These are phyloP conservation scores for Poa pratensis DNA, from an alignment of 176 grass and related monocot genomes.

Conservation along the genomic window DNA sequence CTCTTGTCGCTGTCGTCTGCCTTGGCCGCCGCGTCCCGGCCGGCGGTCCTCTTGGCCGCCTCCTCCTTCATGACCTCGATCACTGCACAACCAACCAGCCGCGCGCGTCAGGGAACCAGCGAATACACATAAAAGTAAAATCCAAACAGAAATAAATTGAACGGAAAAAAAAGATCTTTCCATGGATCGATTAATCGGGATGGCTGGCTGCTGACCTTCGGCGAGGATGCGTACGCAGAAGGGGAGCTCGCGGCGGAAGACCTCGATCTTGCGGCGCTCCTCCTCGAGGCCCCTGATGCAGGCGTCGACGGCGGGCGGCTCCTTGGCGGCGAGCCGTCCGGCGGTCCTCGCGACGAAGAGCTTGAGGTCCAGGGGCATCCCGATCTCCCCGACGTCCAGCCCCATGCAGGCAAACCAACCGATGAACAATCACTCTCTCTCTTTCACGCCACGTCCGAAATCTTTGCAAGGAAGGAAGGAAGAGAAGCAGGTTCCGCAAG, in stretches of 20 bases:
- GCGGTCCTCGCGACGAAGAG: constrained; percentile 57
- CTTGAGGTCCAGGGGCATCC: constrained; percentile 62
- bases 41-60: constrained; percentile 43
- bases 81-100: constrained; percentile 41
- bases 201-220: constrained; percentile 47
- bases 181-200: background rate
- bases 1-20: constrained; percentile 63
- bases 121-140: background rate
- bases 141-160: background rate
- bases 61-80: constrained; percentile 77
- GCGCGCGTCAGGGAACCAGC: background rate
- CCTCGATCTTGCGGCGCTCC: constrained; percentile 76
- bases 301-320: constrained; percentile 50
- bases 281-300: constrained; percentile 67
- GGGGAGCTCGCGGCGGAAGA: constrained; percentile 89
- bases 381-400: constrained; percentile 62
- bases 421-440: background rate
- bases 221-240: constrained; percentile 68
- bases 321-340: constrained; percentile 46
- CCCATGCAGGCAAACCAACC: constrained; percentile 30
- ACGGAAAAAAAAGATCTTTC: background rate
- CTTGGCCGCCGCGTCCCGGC: constrained; percentile 38
- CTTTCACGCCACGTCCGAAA: constrained; percentile 15
- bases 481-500: constrained; percentile 8
- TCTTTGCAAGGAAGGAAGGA: constrained; percentile 13